Conservation (phyloP, 345 rosid genomes). For the Hevea brasiliensis region DNA sequence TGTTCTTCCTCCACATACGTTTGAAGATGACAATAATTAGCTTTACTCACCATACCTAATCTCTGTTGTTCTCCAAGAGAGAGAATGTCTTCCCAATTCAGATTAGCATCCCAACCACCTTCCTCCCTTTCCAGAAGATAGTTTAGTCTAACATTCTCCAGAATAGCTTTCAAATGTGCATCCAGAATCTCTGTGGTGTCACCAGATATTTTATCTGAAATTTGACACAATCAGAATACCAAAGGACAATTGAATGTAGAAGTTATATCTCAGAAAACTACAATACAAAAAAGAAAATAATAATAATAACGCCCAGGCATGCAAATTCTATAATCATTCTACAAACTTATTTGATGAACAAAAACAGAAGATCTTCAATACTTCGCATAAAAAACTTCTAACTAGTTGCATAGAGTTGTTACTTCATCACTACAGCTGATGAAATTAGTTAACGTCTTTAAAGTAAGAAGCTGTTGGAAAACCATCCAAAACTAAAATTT, state of each 20-base stretch:
- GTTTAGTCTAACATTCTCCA: slow-evolving; percentile 75
- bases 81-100: slow-evolving; percentile 88
- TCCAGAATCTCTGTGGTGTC: slow-evolving; percentile 52
- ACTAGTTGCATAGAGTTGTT: neutral
- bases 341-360: neutral
- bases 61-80: slow-evolving; percentile 99
- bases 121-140: slow-evolving; percentile 88
- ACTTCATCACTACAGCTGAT: neutral
- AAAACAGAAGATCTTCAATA: neutral
- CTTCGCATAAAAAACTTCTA: neutral
- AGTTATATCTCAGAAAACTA: neutral
- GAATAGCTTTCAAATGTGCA: slow-evolving; percentile 55
- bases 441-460: neutral
- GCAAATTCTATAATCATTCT: neutral
- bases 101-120: slow-evolving; percentile 78
- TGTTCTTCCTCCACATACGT: neutral
- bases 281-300: neutral
- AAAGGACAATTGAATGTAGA: neutral
- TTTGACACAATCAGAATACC: slow-evolving; percentile 8
- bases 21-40: neutral
- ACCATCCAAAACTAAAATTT: neutral
- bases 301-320: neutral
- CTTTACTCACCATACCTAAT: slow-evolving; percentile 80
- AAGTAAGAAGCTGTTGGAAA: neutral
- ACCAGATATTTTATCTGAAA: slow-evolving; percentile 45